Evolutionary conservation across 208 protist species (phyloP).

Genomic region (Jaenimonas drosophilae): DNA sequence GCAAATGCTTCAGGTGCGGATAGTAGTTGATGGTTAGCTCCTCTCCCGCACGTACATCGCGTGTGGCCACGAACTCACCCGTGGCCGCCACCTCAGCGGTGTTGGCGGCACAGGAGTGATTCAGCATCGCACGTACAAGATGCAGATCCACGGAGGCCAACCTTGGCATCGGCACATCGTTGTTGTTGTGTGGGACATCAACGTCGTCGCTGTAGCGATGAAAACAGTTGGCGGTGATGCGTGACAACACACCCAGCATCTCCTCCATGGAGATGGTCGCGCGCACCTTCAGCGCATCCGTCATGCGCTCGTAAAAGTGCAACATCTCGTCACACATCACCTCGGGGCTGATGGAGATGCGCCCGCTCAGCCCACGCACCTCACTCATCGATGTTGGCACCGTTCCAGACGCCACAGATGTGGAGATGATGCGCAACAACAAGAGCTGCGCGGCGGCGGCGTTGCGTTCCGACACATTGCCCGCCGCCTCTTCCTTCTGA

Average conservation of each 20-base stretch:
- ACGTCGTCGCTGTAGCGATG: conserved; percentile 17
- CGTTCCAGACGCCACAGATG: conserved; percentile 28
- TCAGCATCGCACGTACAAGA: conserved; percentile 64
- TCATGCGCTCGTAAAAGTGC: conserved; percentile 66
- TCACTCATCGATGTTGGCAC: conserved; percentile 63
- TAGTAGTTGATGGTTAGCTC: conserved; percentile 76
- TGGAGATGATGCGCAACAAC: conserved; percentile 55
- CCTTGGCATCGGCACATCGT: background rate
- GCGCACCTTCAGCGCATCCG: conserved; percentile 35
- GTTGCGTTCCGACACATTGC: conserved; percentile 26
- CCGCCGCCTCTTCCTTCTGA: conserved; percentile 25
- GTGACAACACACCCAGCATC: conserved; percentile 55
- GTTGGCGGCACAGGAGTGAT: conserved; percentile 80
- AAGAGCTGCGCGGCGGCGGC: conserved; percentile 71
- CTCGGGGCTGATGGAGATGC: conserved; percentile 50
- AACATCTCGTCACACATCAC: conserved; percentile 40
- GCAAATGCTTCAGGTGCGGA: conserved; percentile 49
- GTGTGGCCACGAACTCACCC: conserved; percentile 35
- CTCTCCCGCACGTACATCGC: conserved; percentile 33
- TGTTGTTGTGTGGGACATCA: background rate
- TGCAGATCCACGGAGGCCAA: conserved; percentile 38
- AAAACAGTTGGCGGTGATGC: conserved; percentile 68
- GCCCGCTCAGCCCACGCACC: conserved; percentile 57
- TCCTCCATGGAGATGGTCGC: conserved; percentile 77
- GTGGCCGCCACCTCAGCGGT: conserved; percentile 37